Evolutionary conservation across 2,329 filamentous ascomycete genomes (phyloP).

Genomic region (Clonostachys rosea): DNA sequence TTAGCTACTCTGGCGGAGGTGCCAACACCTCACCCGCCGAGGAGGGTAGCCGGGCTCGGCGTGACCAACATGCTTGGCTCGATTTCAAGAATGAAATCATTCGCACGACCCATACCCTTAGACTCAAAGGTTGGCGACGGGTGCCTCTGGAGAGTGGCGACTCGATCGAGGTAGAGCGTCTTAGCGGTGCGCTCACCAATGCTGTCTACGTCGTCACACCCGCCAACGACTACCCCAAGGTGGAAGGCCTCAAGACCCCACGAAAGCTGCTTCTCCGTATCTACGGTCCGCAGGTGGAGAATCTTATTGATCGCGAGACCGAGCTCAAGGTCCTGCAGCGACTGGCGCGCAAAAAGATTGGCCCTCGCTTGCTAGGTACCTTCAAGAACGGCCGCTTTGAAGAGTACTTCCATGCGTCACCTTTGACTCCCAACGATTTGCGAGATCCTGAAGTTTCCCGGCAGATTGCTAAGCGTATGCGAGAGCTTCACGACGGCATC

Average conservation of each 20-base stretch:
- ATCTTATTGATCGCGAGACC: constrained; percentile 89
- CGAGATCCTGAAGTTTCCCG: constrained; percentile 78
- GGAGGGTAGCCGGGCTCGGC: constrained; percentile 21
- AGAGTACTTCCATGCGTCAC: constrained; percentile 82
- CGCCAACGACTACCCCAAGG: constrained; percentile 52
- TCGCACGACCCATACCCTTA: constrained; percentile 80
- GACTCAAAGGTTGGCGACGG: constrained; percentile 85
- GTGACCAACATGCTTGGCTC: constrained; percentile 72
- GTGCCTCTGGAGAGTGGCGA: constrained; percentile 69
- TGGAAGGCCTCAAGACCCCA: constrained; percentile 38
- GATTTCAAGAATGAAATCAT: constrained; percentile 90
- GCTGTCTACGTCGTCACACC: constrained; percentile 93
- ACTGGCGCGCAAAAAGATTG: constrained; percentile 87
- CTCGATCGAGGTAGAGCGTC: constrained; percentile 64
- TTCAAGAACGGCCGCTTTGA: constrained; percentile 96
- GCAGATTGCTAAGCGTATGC: constrained; percentile 96
- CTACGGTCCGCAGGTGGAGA: constrained; percentile 92
- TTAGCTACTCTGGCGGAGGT: constrained; percentile 62
- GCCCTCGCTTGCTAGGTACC: constrained; percentile 83
- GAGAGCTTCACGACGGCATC: constrained; percentile 90
- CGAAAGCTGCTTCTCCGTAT: constrained; percentile 81
- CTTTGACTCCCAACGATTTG: constrained; percentile 72
- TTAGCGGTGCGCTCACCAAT: constrained; percentile 93
- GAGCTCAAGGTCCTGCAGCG: constrained; percentile 84
- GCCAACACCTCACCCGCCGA: constrained; percentile 32